These are phyloP conservation scores for Phytomonas sp. DNA, from an alignment of 208 protist genomes.

Conservation along the genomic window DNA sequence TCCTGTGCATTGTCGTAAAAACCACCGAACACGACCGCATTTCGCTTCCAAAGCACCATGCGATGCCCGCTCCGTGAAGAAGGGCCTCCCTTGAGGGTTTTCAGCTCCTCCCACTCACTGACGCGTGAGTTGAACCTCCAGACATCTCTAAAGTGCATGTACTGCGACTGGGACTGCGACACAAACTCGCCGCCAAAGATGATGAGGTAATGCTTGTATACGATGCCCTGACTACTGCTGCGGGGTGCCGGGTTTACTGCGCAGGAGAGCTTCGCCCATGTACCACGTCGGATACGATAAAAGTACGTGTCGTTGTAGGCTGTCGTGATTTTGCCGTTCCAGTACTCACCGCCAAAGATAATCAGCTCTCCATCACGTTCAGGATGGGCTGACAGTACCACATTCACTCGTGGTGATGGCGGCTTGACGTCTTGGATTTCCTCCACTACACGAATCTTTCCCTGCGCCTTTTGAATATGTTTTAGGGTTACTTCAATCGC, in stretches of 20 bases:
- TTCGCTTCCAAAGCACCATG: conserved; percentile 85
- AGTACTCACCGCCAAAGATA: conserved; percentile 89
- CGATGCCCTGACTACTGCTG: conserved; percentile 74
- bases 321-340: conserved; percentile 79
- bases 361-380: conserved; percentile 68
- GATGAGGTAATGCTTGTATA: conserved; percentile 82
- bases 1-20: conserved; percentile 89
- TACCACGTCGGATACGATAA: conserved; percentile 62
- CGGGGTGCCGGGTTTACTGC: conserved; percentile 64
- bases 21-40: conserved; percentile 85
- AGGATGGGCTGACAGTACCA: conserved; percentile 69
- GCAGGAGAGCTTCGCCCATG: conserved; percentile 54
- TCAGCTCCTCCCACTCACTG: conserved; percentile 83
- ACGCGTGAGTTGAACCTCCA: conserved; percentile 74
- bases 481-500: conserved; percentile 74
- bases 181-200: conserved; percentile 89
- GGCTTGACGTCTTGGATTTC: conserved; percentile 53
- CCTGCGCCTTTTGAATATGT: conserved; percentile 67
- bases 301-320: conserved; percentile 86
- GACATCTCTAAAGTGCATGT: conserved; percentile 87
- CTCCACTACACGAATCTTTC: conserved; percentile 47
- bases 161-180: conserved; percentile 89
- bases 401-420: conserved; percentile 74
- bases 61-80: conserved; percentile 86
- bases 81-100: conserved; percentile 67